These are phyloP conservation scores for Sistotremastrum suecicum DNA, from an alignment of 768 basidiomycete genomes.

Conservation along the genomic window DNA sequence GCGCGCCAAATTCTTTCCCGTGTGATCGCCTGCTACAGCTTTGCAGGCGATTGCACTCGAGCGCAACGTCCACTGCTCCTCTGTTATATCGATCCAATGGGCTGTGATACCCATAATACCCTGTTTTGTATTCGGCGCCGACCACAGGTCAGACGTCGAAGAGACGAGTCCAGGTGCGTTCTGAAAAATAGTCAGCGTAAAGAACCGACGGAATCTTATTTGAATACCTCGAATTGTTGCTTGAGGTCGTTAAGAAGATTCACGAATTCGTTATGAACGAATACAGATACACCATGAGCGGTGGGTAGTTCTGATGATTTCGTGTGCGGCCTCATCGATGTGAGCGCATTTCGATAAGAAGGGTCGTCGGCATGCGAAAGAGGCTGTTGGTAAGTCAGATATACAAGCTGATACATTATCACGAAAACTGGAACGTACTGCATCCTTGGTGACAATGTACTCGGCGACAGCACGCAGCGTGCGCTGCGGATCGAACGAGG, in stretches of 20 bases:
- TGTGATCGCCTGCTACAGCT: slow-evolving; percentile 12
- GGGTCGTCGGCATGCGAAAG: slow-evolving; percentile 6
- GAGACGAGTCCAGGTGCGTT: slow-evolving; percentile 7
- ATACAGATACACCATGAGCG: slow-evolving; percentile 6
- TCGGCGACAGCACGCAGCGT: slow-evolving; percentile 7
- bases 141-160: slow-evolving; percentile 9
- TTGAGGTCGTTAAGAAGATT: slow-evolving; percentile 1
- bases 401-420: background rate
- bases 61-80: slow-evolving; percentile 14
- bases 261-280: slow-evolving; percentile 10
- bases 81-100: slow-evolving; percentile 13
- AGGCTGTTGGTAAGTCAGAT: slow-evolving; percentile 4
- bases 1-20: slow-evolving; percentile 14
- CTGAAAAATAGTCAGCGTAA: background rate
- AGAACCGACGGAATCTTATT: background rate
- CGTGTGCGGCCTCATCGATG: slow-evolving; percentile 9
- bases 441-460: slow-evolving; percentile 9
- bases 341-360: slow-evolving; percentile 8
- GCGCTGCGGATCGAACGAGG: too few species aligned
- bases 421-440: slow-evolving; percentile 3
- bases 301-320: slow-evolving; percentile 7
- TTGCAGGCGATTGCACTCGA: slow-evolving; percentile 14
- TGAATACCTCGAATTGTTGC: slow-evolving; percentile 6
- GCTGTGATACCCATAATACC: slow-evolving; percentile 11
- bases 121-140: slow-evolving; percentile 10